Evolutionary conservation across 2,329 filamentous ascomycete genomes (phyloP), one percentile per base, ranked within the genome.

Genomic region (Akanthomyces dipterigenus): DNA sequence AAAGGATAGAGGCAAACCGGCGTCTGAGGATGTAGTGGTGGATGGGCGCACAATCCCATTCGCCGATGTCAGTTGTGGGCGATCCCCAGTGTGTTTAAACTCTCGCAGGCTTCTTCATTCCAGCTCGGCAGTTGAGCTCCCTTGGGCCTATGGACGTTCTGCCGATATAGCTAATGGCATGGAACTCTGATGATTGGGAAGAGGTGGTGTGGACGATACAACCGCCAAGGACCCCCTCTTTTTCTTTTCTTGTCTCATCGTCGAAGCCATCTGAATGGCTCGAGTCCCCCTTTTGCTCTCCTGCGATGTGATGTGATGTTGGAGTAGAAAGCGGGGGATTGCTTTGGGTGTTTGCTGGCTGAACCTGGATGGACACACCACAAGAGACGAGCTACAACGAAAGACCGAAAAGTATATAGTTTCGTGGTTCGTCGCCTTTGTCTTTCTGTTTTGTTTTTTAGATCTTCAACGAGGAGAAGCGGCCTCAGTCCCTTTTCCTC

Each of bases 321-420:
- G 22, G 22, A 48, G 45, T 34, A 9, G 31, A 8, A 48, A 48
- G 45, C 45, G 45, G 45, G 45, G 45, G n/a, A n/a, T n/a, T n/a
- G n/a, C n/a, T 48, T 48, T 34, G 31, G 2, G 31, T 34, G 4
- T n/a, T 9, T 43, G 40, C 12, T 22, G 11, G 45, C 24, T 14
- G 16, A n/a, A n/a, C n/a, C n/a, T n/a, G n/a, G n/a, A n/a, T n/a
- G n/a, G n/a, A n/a, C n/a, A n/a, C 12, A 38, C 14, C 12, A 38
- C 14, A 9, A 16, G 36, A n/a, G 22, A 55, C n/a, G n/a, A n/a
- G n/a, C n/a, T n/a, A n/a, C n/a, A n/a, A n/a, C n/a, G 46, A 31
- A 50, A 56, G 22, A 46, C n/a, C n/a, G 50, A 61, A 55, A 61
- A 56, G 53, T 61, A 61, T 61, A 50, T 51, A 61, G 34, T 40